Conservation (phyloP, 176 grass and related monocot species). For the Alloteropsis semialata region DNA sequence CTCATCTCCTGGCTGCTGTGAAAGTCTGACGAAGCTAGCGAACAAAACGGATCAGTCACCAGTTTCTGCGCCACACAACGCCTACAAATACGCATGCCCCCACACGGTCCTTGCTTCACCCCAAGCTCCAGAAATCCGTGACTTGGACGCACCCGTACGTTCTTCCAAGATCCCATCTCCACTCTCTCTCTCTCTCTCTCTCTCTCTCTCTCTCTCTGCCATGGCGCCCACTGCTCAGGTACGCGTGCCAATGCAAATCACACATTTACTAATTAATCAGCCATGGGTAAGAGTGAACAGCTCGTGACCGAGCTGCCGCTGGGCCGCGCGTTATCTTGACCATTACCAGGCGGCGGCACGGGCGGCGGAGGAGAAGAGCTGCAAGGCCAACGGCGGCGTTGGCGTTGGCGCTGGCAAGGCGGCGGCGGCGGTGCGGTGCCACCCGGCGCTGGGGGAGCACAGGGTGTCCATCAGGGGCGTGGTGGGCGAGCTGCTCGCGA, state of each 20-base stretch:
- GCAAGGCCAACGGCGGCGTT: neutral
- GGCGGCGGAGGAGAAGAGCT: neutral
- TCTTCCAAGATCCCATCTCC: neutral
- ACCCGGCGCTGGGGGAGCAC: conserved; percentile 52
- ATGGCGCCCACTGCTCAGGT: conserved; percentile 56
- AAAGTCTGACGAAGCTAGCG: neutral
- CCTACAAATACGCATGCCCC: neutral
- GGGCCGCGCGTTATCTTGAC: no score
- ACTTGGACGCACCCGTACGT: no score
- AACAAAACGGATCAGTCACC: neutral
- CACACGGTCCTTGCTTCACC: neutral
- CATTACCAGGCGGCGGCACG: neutral
- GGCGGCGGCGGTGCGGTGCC: conserved; percentile 36
- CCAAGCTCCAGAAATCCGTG: neutral
- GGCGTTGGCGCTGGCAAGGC: neutral
- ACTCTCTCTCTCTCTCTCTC: no score
- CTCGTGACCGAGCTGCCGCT: neutral
- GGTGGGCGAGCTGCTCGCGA: conserved; percentile 46
- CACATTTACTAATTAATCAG: neutral
- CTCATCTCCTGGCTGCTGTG: neutral
- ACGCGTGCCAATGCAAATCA: neutral
- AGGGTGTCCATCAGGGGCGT: conserved; percentile 78
- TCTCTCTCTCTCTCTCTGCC: no score
- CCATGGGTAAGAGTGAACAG: neutral
- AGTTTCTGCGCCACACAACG: neutral